A percentile compares a stretch with the other conserved stretches of the same genome.
phyloP scores from a whole-genome alignment of 441 rosid genomes.

The Adansonia madagascariensis region DNA sequence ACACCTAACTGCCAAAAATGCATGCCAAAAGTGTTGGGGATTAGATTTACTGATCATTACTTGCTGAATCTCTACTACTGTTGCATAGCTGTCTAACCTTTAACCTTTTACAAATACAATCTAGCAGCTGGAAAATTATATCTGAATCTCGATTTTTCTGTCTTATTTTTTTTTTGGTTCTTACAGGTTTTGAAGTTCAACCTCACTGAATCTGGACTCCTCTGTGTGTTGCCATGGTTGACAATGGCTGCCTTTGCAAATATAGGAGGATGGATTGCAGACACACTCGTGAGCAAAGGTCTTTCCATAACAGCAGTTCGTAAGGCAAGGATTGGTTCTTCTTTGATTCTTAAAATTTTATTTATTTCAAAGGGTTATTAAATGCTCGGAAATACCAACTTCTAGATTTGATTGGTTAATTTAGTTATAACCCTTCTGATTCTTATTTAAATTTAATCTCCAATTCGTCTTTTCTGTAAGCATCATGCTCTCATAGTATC shows the following conservation, averaged over 20 bases:
- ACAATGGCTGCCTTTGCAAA: constrained; percentile 95
- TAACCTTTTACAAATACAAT: constrained; percentile 14
- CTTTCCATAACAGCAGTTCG: constrained; percentile 89
- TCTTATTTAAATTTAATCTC: constrained; percentile 10
- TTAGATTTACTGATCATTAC: constrained; percentile 7
- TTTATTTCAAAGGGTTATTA: neutral
- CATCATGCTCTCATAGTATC: neutral
- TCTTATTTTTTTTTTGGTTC: constrained; percentile 18
- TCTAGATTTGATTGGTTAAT: constrained; percentile 3
- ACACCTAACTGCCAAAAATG: constrained; percentile 4
- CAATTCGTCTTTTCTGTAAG: neutral
- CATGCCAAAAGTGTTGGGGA: neutral
- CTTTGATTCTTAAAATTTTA: constrained; percentile 9
- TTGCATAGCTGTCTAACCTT: no score
- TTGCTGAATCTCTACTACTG: no score
- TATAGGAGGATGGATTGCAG: constrained; percentile 98
- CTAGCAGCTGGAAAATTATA: neutral
- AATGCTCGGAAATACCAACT: neutral
- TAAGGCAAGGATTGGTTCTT: constrained; percentile 62
- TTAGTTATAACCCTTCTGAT: neutral
- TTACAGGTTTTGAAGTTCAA: constrained; percentile 92
- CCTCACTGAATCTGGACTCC: constrained; percentile 96
- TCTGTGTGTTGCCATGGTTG: constrained; percentile 97
- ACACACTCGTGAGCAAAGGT: constrained; percentile 92
- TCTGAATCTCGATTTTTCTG: neutral